phyloP scores from a whole-genome alignment of 345 rosid species.

The Eucalyptus regnans region DNA sequence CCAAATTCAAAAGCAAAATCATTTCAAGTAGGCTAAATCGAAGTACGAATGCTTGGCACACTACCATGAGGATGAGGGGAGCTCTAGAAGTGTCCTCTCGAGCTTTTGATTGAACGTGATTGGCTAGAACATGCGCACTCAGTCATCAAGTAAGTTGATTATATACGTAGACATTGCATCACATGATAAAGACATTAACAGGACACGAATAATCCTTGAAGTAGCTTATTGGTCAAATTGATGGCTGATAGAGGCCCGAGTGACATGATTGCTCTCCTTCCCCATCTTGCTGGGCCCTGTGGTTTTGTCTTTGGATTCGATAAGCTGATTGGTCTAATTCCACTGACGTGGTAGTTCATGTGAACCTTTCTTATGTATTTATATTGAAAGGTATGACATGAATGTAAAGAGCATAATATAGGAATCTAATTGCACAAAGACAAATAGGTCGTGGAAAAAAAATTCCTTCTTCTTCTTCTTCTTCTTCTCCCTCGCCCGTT shows the following conservation, averaged over 20 bases:
- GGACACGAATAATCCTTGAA: too few relatives aligned
- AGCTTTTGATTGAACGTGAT: not conserved
- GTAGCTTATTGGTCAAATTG: too few relatives aligned
- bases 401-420: not conserved
- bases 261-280: too few relatives aligned
- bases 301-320: too few relatives aligned
- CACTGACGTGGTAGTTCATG: too few relatives aligned
- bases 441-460: too few relatives aligned
- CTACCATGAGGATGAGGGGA: not conserved
- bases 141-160: not conserved
- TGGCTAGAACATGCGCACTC: not conserved
- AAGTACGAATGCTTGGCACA: not conserved
- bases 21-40: not conserved
- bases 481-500: too few relatives aligned
- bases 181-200: not conserved
- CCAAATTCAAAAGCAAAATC: not conserved
- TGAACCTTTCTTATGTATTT: not conserved
- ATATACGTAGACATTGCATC: too few relatives aligned
- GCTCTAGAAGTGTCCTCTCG: not conserved
- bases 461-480: too few relatives aligned
- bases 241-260: too few relatives aligned
- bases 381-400: not conserved
- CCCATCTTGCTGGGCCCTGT: too few relatives aligned
- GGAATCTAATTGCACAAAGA: too few relatives aligned
- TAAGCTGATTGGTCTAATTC: not conserved